Conservation (phyloP, 371 early-diverging fungal species). For the Rozella allomycis region DNA sequence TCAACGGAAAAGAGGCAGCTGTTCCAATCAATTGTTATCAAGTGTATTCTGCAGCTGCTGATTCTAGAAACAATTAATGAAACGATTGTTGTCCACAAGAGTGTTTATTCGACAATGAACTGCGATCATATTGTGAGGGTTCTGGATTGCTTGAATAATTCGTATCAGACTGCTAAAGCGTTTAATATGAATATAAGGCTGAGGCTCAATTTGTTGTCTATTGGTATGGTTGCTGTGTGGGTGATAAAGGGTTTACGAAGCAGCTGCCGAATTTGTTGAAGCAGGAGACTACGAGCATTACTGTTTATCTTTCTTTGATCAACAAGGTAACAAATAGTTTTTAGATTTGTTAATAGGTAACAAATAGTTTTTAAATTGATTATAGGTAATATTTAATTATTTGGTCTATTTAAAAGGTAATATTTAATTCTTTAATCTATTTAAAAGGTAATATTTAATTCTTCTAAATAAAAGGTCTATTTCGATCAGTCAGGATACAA, state of each 20-base stretch:
- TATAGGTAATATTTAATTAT: slow-evolving; percentile 19
- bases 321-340: slow-evolving; percentile 15
- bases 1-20: slow-evolving; percentile 28
- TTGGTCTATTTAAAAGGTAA: background rate
- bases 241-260: slow-evolving; percentile 43
- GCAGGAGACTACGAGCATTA: slow-evolving; percentile 30
- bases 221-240: slow-evolving; percentile 11
- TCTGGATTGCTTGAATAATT: slow-evolving; percentile 53
- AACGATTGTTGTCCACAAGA: slow-evolving; percentile 4
- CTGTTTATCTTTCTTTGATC: slow-evolving; percentile 15
- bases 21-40: slow-evolving; percentile 49
- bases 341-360: slow-evolving; percentile 5
- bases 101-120: slow-evolving; percentile 34
- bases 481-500: no score
- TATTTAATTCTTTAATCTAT: no score
- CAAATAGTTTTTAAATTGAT: slow-evolving; percentile 13
- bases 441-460: no score
- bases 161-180: slow-evolving; percentile 53
- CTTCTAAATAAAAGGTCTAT: no score
- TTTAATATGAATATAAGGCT: slow-evolving; percentile 61
- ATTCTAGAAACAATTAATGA: slow-evolving; percentile 54
- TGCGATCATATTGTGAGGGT: slow-evolving; percentile 34
- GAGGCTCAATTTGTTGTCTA: slow-evolving; percentile 27
- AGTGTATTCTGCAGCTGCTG: slow-evolving; percentile 51
- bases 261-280: slow-evolving; percentile 67